These are phyloP conservation scores for Pelagomonas calceolata DNA, from an alignment of 108 stramenopile species.

Conservation along the genomic window DNA sequence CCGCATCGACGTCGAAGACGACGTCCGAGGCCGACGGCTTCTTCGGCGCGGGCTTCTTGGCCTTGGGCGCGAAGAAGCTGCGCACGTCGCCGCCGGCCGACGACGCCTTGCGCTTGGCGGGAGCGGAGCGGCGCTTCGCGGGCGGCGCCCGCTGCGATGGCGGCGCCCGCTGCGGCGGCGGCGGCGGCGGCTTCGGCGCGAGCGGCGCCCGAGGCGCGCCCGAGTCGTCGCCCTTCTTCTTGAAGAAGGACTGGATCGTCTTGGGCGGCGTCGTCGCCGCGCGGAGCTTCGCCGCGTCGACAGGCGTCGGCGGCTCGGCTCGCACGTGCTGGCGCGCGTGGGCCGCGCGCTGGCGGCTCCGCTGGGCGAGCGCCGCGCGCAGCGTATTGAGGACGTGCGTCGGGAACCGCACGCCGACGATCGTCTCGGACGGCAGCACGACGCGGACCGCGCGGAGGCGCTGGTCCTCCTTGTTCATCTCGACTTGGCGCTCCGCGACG, in stretches of 20 bases:
- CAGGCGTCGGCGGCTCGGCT: background rate
- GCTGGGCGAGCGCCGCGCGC: background rate
- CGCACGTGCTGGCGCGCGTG: background rate
- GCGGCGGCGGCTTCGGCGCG: background rate
- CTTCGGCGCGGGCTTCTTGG: too few species aligned
- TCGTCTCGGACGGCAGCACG: conserved; percentile 7
- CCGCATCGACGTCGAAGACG: too few species aligned
- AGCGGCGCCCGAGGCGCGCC: background rate
- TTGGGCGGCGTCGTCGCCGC: background rate
- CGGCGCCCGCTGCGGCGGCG: background rate
- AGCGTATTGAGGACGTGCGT: background rate
- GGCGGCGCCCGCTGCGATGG: too few species aligned
- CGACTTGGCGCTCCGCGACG: conserved; percentile 19
- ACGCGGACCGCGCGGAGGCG: conserved; percentile 42
- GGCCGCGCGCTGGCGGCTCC: background rate
- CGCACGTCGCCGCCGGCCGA: too few species aligned
- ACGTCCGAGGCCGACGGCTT: too few species aligned
- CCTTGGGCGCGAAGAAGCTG: too few species aligned
- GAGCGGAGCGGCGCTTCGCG: too few species aligned
- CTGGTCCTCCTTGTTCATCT: conserved; percentile 18
- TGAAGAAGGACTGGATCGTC: background rate
- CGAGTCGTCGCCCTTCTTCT: background rate
- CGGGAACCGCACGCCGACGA: conserved; percentile 52
- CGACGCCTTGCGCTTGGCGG: too few species aligned
- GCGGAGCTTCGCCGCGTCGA: background rate